Percentiles rank a stretch among this genome's conserved stretches.
Evolutionary conservation across 192 early-diverging fungal species (phyloP).

Genomic region (Gigaspora rosea): DNA sequence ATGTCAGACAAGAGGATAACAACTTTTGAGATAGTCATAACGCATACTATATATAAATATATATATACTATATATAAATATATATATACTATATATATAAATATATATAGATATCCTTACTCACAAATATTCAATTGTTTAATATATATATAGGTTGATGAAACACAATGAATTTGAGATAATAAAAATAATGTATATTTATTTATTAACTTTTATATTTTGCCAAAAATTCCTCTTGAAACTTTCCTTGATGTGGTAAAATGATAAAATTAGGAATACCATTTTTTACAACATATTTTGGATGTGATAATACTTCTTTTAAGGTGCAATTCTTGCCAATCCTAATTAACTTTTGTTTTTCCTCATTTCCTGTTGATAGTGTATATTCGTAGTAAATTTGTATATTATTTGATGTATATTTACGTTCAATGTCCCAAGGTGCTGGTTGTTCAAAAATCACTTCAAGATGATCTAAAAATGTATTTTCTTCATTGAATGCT

Average conservation of each 20-base stretch:
- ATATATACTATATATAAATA: too few species aligned
- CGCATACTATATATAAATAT: too few species aligned
- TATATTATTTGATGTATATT: constrained; percentile 71
- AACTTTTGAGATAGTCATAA: too few species aligned
- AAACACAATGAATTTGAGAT: too few species aligned
- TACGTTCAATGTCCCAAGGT: constrained; percentile 74
- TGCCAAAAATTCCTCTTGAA: neutral
- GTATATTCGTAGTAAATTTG: constrained; percentile 80
- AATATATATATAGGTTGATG: too few species aligned
- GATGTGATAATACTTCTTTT: constrained; percentile 60
- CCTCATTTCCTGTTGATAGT: constrained; percentile 46
- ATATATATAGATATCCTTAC: too few species aligned
- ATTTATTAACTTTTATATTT: neutral
- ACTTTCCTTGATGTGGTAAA: constrained; percentile 46
- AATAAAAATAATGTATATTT: neutral
- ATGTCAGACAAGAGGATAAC: too few species aligned
- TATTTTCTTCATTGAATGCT: constrained; percentile 78
- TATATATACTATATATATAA: too few species aligned
- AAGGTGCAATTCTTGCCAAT: constrained; percentile 64
- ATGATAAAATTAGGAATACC: constrained; percentile 87
- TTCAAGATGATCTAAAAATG: constrained; percentile 82
- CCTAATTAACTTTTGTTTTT: constrained; percentile 62
- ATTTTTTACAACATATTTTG: constrained; percentile 76
- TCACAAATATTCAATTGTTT: too few species aligned
- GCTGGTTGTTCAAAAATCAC: constrained; percentile 80